A percentile compares a stretch with the other conserved stretches of the same genome.
These are phyloP conservation scores for Sarocladium oryzae DNA, from an alignment of 2,329 filamentous ascomycete species.

Conservation along the genomic window DNA sequence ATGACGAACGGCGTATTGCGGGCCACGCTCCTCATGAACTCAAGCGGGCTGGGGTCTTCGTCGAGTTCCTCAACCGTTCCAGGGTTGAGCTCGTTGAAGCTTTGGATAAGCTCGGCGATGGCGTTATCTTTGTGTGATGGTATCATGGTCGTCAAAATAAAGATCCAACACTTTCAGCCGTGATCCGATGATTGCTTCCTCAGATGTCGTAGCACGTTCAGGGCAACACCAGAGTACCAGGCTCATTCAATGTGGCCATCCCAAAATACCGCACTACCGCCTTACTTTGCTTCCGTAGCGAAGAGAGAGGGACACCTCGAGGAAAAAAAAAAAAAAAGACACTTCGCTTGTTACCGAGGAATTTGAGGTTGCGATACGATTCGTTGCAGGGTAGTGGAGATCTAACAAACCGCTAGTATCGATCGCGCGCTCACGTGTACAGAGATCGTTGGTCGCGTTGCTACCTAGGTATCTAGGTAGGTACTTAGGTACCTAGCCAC, in stretches of 20 bases:
- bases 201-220: not conserved
- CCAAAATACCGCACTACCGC: too few relatives aligned
- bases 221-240: not conserved
- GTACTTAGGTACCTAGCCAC: too few relatives aligned
- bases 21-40: slow-evolving; percentile 73
- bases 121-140: not conserved
- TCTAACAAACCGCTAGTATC: too few relatives aligned
- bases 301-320: too few relatives aligned
- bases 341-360: not conserved
- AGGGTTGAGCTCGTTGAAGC: slow-evolving; percentile 69
- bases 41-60: slow-evolving; percentile 63
- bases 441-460: too few relatives aligned
- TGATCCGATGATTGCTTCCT: not conserved
- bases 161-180: not conserved
- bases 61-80: slow-evolving; percentile 52
- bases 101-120: slow-evolving; percentile 48
- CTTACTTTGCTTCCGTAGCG: too few relatives aligned
- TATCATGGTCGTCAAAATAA: slow-evolving; percentile 1
- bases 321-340: too few relatives aligned
- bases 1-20: slow-evolving; percentile 71
- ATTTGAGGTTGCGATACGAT: not conserved
- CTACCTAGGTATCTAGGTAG: too few relatives aligned
- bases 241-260: too few relatives aligned
- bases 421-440: too few relatives aligned
- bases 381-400: not conserved